Base-by-base conservation (phyloP, 306 rosid genomes). In the Prunus campanulata region DNA sequence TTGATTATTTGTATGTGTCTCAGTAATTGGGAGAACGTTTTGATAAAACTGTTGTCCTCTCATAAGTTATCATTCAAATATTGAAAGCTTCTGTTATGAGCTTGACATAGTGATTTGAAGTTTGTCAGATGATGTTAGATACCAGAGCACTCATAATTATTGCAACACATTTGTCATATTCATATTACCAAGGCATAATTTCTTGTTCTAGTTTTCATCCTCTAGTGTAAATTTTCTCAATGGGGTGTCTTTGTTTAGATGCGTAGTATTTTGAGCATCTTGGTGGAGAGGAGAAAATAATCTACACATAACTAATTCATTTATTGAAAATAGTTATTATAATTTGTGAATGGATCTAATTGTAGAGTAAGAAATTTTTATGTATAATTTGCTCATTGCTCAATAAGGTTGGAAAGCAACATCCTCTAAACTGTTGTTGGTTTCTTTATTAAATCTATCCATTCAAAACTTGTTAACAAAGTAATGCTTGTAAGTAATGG, bases 281-380 rank as follows among this genome's bases (percentile, higher is more conserved):
- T 6, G 39, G 30, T 60, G 5, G 39, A 0, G 16, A 59, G 20
- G 56, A 16, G 57, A 16, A 51, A 15, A 14, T 51, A 51, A 16
- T 18, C 57, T 18, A 51, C 20, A 4, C 57, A 51, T 51, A 51
- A 51, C 8, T 20, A 51, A 18, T 51, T 51, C 72, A 79, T 75
- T 79, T 75, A 77, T 81, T 49, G 71, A 74, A 76, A 73, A 55
- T 20, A 71, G 80, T 73, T 66, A 81, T 79, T 67, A 83, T 77
- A 65, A 15, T 70, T 54, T 35, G 8, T 35, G 42, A 35, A 35
- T 0, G 8, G 42, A 35, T 35, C 2, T 35, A 35, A 35, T 5
- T 35, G 42, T 35, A 35, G 8, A 35, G 42, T 35, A 35, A 5
- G 8, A 35, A 35, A 35, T 35, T 35, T 35, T 35, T 35, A 0